phyloP scores from a whole-genome alignment of 345 rosid species.

The Abelmoschus esculentus region DNA sequence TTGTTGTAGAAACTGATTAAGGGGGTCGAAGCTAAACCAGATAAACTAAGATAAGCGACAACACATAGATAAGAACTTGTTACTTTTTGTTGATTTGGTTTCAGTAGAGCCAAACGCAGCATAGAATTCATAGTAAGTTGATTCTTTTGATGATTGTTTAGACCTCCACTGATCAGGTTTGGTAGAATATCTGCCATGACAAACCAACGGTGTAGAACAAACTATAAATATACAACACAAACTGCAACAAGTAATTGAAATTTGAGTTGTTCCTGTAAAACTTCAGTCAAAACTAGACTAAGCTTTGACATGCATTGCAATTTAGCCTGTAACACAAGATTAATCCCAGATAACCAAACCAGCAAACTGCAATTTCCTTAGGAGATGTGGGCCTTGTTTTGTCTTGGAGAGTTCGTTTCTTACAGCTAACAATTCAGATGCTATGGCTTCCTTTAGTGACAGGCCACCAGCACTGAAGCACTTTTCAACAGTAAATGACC shows the following conservation, averaged over 20 bases:
- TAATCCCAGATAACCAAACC: neutral
- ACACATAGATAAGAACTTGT: constrained; percentile 27
- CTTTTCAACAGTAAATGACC: constrained; percentile 82
- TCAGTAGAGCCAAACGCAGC: constrained; percentile 60
- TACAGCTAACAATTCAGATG: constrained; percentile 57
- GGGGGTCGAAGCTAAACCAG: neutral
- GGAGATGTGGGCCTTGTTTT: constrained; percentile 75
- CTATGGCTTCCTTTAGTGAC: constrained; percentile 66
- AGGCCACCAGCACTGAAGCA: constrained; percentile 65
- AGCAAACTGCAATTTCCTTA: constrained; percentile 34
- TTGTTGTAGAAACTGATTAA: constrained; percentile 44
- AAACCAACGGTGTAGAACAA: constrained; percentile 4
- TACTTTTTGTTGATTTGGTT: constrained; percentile 32
- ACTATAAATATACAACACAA: neutral
- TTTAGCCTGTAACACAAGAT: neutral
- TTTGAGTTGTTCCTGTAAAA: constrained; percentile 7
- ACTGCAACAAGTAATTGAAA: neutral
- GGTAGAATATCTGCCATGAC: constrained; percentile 43
- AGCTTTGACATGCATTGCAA: neutral
- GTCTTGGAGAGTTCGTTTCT: constrained; percentile 55
- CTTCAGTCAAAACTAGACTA: neutral
- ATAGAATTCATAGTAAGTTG: constrained; percentile 54
- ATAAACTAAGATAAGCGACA: neutral
- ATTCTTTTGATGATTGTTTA: constrained; percentile 71
- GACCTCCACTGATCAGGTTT: constrained; percentile 76